Evolutionary conservation across 345 rosid genomes (phyloP).

Genomic region (Zanthoxylum bungeanum): DNA sequence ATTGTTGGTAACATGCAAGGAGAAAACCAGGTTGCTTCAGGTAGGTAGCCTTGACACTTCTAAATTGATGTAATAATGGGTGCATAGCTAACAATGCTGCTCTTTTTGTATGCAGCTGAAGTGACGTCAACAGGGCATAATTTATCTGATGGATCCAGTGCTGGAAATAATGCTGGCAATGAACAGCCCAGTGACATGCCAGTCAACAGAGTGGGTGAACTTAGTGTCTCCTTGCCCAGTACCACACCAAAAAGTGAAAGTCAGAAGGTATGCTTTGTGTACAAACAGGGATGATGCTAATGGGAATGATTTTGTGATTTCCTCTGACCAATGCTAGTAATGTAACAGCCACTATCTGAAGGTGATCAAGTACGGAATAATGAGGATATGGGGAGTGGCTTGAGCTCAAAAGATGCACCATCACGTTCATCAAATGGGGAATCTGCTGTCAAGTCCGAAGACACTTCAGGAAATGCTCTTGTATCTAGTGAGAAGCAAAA

Average conservation of each 20-base stretch:
- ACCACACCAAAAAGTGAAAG: constrained; percentile 28
- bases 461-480: constrained; percentile 25
- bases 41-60: constrained; percentile 31
- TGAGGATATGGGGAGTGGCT: constrained; percentile 28
- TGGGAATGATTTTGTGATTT: background rate
- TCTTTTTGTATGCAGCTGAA: constrained; percentile 28
- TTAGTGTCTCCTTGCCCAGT: constrained; percentile 21
- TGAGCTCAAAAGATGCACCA: constrained; percentile 33
- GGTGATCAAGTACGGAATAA: constrained; percentile 18
- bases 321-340: constrained; percentile 10
- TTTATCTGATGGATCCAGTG: constrained; percentile 23
- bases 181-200: constrained; percentile 30
- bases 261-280: constrained; percentile 41
- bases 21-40: constrained; percentile 45
- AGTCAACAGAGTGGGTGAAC: constrained; percentile 33
- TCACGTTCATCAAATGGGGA: constrained; percentile 29
- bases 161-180: constrained; percentile 21
- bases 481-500: constrained; percentile 39
- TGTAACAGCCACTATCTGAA: constrained; percentile 32
- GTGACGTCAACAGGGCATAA: constrained; percentile 22
- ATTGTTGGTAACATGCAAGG: constrained; percentile 43
- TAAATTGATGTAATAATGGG: constrained; percentile 5
- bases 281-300: background rate
- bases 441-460: constrained; percentile 35
- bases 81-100: constrained; percentile 10